Percentiles rank a stretch among this genome's conserved stretches.
phyloP scores from a whole-genome alignment of 768 basidiomycete genomes.

The Mycena alexandri region DNA sequence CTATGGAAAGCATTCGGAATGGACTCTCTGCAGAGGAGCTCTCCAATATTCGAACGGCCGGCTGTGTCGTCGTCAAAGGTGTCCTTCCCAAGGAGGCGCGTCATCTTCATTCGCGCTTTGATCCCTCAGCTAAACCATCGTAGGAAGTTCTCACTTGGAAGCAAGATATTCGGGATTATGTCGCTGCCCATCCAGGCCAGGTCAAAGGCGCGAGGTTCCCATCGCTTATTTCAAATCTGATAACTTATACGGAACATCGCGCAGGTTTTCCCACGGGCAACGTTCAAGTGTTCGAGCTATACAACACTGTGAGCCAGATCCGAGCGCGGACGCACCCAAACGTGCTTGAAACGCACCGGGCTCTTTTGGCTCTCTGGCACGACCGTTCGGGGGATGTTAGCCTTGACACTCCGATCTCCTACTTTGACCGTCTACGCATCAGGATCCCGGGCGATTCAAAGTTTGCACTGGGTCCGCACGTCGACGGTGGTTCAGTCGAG shows the following conservation, averaged over 20 bases:
- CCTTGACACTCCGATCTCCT: constrained; percentile 72
- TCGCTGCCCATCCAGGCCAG: constrained; percentile 57
- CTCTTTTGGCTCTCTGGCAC: constrained; percentile 72
- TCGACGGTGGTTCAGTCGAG: constrained; percentile 66
- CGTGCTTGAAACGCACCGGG: constrained; percentile 67
- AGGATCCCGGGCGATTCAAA: constrained; percentile 76
- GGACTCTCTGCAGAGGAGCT: constrained; percentile 63
- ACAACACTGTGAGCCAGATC: constrained; percentile 75
- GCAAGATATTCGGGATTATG: constrained; percentile 64
- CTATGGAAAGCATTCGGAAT: constrained; percentile 57
- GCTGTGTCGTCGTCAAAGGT: constrained; percentile 68
- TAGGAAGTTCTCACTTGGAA: constrained; percentile 76
- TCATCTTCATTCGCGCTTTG: constrained; percentile 32
- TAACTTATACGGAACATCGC: background rate
- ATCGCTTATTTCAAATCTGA: background rate
- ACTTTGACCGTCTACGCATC: constrained; percentile 83
- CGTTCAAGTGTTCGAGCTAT: constrained; percentile 81
- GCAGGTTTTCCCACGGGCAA: constrained; percentile 76
- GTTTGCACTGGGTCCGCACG: constrained; percentile 76
- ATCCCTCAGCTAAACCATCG: constrained; percentile 16
- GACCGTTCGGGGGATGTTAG: constrained; percentile 57
- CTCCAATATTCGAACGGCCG: constrained; percentile 61
- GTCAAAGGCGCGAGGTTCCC: constrained; percentile 59
- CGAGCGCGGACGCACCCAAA: constrained; percentile 76
- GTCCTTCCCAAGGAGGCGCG: constrained; percentile 67